Conservation (phyloP, 75 land plant species). For the Azolla pinnata region DNA sequence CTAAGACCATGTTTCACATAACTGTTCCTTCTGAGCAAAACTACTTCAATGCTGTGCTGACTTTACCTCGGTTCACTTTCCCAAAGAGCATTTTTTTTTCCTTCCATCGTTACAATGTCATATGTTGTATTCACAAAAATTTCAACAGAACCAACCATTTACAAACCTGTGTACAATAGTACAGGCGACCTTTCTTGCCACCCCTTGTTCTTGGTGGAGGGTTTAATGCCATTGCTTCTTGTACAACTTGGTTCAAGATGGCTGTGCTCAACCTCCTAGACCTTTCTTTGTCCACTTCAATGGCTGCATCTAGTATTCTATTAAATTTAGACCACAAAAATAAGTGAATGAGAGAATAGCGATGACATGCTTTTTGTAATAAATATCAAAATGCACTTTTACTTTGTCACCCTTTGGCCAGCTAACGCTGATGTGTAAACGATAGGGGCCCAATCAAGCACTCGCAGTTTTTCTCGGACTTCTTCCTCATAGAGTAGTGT, state of each 20-base stretch:
- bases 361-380: too few species aligned
- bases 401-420: slow-evolving; percentile 76
- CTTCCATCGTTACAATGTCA: too few species aligned
- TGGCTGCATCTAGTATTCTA: slow-evolving; percentile 78
- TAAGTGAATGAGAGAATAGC: too few species aligned
- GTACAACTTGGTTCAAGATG: slow-evolving; percentile 80
- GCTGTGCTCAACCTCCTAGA: slow-evolving; percentile 71
- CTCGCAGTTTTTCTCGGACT: slow-evolving; percentile 75
- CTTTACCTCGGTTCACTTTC: too few species aligned
- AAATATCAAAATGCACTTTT: slow-evolving; percentile 5
- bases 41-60: too few species aligned
- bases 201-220: slow-evolving; percentile 83
- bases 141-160: not conserved
- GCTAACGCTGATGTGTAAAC: slow-evolving; percentile 84
- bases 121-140: too few species aligned
- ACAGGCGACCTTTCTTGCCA: slow-evolving; percentile 86
- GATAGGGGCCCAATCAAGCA: slow-evolving; percentile 88
- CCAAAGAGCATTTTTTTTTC: too few species aligned
- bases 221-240: slow-evolving; percentile 76
- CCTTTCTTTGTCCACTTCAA: slow-evolving; percentile 67
- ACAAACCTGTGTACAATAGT: slow-evolving; percentile 77
- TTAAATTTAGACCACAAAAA: too few species aligned
- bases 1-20: too few species aligned
- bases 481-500: slow-evolving; percentile 70
- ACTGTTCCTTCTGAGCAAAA: too few species aligned